A percentile compares a stretch with the other conserved stretches of the same genome.
Conservation (phyloP, 352 stramenopile species). For the Bremia lactucae region DNA sequence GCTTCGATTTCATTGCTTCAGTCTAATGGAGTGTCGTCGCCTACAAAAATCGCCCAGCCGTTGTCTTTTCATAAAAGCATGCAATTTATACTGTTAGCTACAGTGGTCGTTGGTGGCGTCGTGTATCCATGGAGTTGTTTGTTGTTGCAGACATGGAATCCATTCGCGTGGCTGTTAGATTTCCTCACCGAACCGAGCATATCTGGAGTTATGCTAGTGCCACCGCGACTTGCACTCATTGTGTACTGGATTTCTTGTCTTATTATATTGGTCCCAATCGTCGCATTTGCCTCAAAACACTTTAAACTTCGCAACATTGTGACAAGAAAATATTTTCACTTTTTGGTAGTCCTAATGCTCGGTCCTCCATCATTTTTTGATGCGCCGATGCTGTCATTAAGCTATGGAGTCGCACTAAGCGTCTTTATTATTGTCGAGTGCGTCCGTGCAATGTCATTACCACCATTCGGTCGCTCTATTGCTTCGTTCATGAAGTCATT, state of each 20-base stretch:
- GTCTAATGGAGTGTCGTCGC: constrained; percentile 31
- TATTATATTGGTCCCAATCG: constrained; percentile 41
- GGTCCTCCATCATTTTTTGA: constrained; percentile 48
- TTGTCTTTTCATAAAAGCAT: constrained; percentile 18
- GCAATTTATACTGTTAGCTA: constrained; percentile 23
- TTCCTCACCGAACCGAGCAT: constrained; percentile 29
- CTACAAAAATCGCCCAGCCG: constrained; percentile 23
- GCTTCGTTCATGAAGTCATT: constrained; percentile 57
- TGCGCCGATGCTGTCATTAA: constrained; percentile 53
- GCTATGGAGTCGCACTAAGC: constrained; percentile 62
- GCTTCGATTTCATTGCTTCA: constrained; percentile 36
- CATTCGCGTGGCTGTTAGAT: constrained; percentile 40
- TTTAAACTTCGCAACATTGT: constrained; percentile 57
- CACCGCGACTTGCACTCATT: constrained; percentile 29
- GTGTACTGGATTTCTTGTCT: constrained; percentile 48
- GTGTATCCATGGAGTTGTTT: constrained; percentile 61
- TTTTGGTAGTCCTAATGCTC: constrained; percentile 73
- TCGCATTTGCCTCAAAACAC: constrained; percentile 23
- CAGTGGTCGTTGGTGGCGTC: constrained; percentile 20
- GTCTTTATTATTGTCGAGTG: constrained; percentile 68
- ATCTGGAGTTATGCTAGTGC: constrained; percentile 2
- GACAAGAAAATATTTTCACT: constrained; percentile 70
- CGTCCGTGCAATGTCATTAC: constrained; percentile 44
- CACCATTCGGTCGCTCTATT: constrained; percentile 39
- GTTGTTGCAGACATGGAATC: constrained; percentile 51